Evolutionary conservation across 2,329 filamentous ascomycete species (phyloP).

Genomic region (Helminthosporium solani): DNA sequence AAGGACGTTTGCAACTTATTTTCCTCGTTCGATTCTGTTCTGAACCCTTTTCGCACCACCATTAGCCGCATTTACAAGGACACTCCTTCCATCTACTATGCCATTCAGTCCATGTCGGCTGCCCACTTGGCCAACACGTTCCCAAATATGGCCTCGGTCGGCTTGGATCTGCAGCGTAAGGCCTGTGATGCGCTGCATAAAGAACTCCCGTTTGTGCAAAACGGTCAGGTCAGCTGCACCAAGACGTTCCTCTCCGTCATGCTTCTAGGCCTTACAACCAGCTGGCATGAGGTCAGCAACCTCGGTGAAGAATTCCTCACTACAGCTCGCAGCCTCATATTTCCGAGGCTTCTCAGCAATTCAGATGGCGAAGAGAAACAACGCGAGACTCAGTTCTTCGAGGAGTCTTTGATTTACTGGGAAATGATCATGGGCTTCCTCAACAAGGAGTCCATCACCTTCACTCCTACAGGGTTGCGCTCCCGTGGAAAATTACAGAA

Average conservation of each 20-base stretch:
- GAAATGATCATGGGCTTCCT: conserved; percentile 61
- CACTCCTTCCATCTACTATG: conserved; percentile 60
- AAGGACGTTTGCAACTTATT: conserved; percentile 62
- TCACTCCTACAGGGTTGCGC: conserved; percentile 29
- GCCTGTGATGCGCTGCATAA: conserved; percentile 54
- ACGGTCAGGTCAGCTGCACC: conserved; percentile 44
- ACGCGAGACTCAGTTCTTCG: conserved; percentile 52
- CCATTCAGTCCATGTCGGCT: conserved; percentile 65
- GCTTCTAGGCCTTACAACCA: conserved; percentile 60
- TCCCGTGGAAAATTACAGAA: conserved; percentile 15
- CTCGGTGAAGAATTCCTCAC: conserved; percentile 57
- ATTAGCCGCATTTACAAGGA: conserved; percentile 59
- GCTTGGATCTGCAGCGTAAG: conserved; percentile 54
- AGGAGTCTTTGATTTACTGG: conserved; percentile 59
- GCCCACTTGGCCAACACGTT: conserved; percentile 61
- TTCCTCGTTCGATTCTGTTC: conserved; percentile 63
- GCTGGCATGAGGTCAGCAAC: conserved; percentile 60
- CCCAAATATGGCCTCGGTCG: conserved; percentile 54
- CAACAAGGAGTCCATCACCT: conserved; percentile 44
- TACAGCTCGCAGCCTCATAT: conserved; percentile 46
- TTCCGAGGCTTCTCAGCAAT: conserved; percentile 46
- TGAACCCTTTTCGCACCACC: conserved; percentile 62
- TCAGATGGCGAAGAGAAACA: conserved; percentile 35
- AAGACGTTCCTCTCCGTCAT: conserved; percentile 59
- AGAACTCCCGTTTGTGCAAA: conserved; percentile 49